These are phyloP conservation scores for Kurtzmaniella quercitrusa DNA, from an alignment of 1,139 yeast species.

Conservation along the genomic window DNA sequence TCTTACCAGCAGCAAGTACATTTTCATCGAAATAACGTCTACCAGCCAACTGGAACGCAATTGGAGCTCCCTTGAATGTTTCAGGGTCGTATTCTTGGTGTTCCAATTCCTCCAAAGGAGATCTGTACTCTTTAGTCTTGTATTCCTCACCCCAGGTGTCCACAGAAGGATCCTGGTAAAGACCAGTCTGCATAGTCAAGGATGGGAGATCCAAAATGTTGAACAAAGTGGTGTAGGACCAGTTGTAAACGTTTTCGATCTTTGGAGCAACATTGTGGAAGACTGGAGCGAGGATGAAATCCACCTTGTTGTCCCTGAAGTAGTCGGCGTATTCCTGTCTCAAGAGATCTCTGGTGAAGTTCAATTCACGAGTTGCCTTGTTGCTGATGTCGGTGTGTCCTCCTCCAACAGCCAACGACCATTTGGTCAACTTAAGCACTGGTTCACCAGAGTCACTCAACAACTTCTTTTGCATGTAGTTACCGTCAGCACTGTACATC, in stretches of 20 bases:
- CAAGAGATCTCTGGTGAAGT: conserved; percentile 47
- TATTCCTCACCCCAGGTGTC: conserved; percentile 39
- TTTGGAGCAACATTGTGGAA: conserved; percentile 72
- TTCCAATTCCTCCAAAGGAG: conserved; percentile 42
- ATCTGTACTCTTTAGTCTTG: conserved; percentile 21
- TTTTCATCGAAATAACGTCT: conserved; percentile 40
- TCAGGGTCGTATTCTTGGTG: conserved; percentile 29
- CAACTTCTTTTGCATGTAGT: conserved; percentile 46
- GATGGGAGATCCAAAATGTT: conserved; percentile 63
- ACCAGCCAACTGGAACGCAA: conserved; percentile 38
- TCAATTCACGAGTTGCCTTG: conserved; percentile 46
- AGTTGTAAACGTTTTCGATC: conserved; percentile 59
- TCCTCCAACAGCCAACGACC: conserved; percentile 54
- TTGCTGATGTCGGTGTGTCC: conserved; percentile 44
- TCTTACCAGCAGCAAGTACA: conserved; percentile 37
- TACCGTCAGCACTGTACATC: conserved; percentile 59
- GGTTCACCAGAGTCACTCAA: conserved; percentile 67
- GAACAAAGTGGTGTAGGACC: conserved; percentile 75
- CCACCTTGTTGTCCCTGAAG: conserved; percentile 54
- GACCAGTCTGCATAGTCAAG: conserved; percentile 57
- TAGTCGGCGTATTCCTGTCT: conserved; percentile 52
- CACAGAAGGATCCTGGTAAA: conserved; percentile 48
- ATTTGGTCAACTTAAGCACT: conserved; percentile 52
- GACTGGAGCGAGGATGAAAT: conserved; percentile 64
- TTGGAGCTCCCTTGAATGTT: conserved; percentile 34